phyloP scores from a whole-genome alignment of 495 filamentous ascomycete species.

The Trichoderma asperelloides region DNA sequence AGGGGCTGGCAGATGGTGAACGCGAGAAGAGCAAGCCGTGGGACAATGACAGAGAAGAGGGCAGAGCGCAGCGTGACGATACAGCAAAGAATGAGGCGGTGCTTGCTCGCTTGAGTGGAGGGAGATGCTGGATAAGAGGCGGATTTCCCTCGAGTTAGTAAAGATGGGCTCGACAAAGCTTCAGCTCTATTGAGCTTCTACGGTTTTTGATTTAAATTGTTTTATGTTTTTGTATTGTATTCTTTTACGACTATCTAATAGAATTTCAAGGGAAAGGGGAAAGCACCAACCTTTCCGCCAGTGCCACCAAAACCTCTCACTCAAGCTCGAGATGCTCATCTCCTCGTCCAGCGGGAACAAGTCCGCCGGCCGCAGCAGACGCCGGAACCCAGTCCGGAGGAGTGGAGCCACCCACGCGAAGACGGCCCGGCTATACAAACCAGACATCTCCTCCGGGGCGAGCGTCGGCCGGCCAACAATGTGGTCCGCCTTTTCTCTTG shows the following conservation, averaged over 20 bases:
- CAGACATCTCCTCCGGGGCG: slow-evolving; percentile 47
- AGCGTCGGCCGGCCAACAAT: slow-evolving; percentile 17
- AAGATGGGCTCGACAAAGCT: background rate
- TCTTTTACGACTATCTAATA: slow-evolving; percentile 4
- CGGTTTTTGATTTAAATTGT: background rate
- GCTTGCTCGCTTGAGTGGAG: background rate
- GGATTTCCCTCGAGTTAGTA: background rate
- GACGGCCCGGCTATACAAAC: slow-evolving; percentile 41
- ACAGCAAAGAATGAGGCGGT: slow-evolving; percentile 10
- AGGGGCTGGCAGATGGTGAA: slow-evolving; percentile 55
- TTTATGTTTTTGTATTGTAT: background rate
- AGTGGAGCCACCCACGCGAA: slow-evolving; percentile 55
- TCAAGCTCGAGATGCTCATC: background rate
- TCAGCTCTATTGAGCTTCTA: background rate
- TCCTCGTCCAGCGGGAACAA: slow-evolving; percentile 21
- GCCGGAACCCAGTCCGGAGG: slow-evolving; percentile 39
- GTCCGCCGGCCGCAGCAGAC: slow-evolving; percentile 34
- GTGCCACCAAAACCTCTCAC: slow-evolving; percentile 1
- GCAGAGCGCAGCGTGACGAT: slow-evolving; percentile 5
- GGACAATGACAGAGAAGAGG: slow-evolving; percentile 9
- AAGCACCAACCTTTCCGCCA: slow-evolving; percentile 2
- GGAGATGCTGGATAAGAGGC: background rate
- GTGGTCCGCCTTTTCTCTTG: slow-evolving; percentile 19
- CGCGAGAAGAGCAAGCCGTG: slow-evolving; percentile 13
- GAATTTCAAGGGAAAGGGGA: background rate